Evolutionary conservation across 352 stramenopile genomes (phyloP), one percentile per base, ranked within the genome.

Genomic region (Phytophthora melonis): DNA sequence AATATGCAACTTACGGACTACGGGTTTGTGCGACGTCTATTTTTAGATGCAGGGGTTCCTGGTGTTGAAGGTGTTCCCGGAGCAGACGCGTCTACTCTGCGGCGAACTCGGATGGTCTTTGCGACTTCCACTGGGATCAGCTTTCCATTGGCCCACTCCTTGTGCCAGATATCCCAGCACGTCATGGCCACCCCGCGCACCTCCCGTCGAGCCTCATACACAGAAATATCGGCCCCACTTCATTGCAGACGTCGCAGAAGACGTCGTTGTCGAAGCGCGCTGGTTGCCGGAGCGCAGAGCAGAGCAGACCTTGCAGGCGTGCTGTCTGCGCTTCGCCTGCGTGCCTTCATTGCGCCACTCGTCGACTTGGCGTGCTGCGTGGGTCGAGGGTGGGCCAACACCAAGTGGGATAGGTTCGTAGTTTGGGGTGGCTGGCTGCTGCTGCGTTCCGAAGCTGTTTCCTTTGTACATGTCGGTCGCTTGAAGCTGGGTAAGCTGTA

Each of bases 171-270:
- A 3, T 30, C 36, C 30, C 47, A 66, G 47, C 60, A 66, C 0
- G 60, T 58, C 60, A 66, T 58, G 9, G 45, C 60, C 6, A 41
- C n/a, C 6, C 16, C 60, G 27, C 60, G 47, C 14, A 66, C 30
- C 9, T 58, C n/a, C 7, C 60, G 60, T 2, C 45, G 27, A 49
- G 30, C 25, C 19, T 18, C 47, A 58, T 66, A 14, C 60, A 66
- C 3, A 59, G 49, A 7, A 41, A 59, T 3, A 67, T 59, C 19
- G 47, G 47, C 14, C 32, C 60, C 5, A 11, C 27, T 8, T 23
- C 6, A 30, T 18, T 52, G 30, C 60, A 55, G 3, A n/a, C n/a
- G n/a, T n/a, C n/a, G n/a, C n/a, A n/a, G n/a, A n/a, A n/a, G n/a
- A n/a, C n/a, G n/a, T 52, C 27, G 60, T 59, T 1, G 60, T 59